Evolutionary conservation across 768 basidiomycete species (phyloP), one percentile per base, ranked within the genome.

Genomic region (Kwoniella botswanensis): DNA sequence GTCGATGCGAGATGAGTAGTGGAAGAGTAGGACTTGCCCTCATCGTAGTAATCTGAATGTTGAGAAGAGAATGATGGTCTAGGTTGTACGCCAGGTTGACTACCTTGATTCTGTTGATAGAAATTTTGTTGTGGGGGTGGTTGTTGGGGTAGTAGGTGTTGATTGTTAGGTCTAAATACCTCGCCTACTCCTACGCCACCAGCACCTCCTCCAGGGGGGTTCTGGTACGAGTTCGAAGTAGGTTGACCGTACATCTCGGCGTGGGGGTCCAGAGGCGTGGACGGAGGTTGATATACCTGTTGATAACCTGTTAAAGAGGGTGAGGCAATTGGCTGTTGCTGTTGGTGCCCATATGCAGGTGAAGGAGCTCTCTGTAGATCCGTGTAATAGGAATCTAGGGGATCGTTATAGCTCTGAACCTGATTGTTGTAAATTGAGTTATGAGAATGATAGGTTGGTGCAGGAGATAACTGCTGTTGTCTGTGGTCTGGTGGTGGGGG

Each of bases 21-120:
- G 10, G 76, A 78, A 1, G 76, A 50, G 70, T 56, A 78, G 11
- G 79, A 78, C n/a, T 75, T 80, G 65, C 17, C 52, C 29, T 78
- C 79, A 18, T 80, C 76, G 4, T 68, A 79, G 26, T 58, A 67
- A 56, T 80, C 79, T 35, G 72, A 65, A 41, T 60, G 57, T 26
- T 72, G 70, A 3, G 73, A 74, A 22, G 71, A 71, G 66, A 73
- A 71, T 22, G 74, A 75, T 6, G 76, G 72, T 54, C 71, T 65
- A 41, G 67, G 54, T 35, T 65, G 63, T 35, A 35, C 0, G 1
- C 35, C 35, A 35, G 65, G 55, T 54, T 29, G 65, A 24, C 11
- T 52, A 59, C 17, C 41, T 42, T 22, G 35, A 18, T 61, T 12
- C 22, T 61, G 59, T 44, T 61, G 59, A 43, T 61, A 61, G 41